These are phyloP conservation scores for Friedmanniomyces endolithicus DNA, from an alignment of 495 filamentous ascomycete species.

Conservation along the genomic window DNA sequence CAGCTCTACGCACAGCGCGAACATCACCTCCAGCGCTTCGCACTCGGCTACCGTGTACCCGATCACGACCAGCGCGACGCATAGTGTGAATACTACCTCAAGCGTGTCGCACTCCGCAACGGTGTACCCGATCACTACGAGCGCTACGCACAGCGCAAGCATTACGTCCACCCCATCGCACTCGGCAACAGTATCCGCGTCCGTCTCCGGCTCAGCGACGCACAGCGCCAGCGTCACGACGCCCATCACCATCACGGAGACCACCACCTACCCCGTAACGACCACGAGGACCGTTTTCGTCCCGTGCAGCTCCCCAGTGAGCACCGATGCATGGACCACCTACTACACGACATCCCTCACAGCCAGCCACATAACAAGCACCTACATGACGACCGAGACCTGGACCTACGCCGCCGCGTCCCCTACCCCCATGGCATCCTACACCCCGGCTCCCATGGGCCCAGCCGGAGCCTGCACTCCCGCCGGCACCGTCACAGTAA, in stretches of 20 bases:
- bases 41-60: neutral
- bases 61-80: neutral
- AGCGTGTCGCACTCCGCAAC: neutral
- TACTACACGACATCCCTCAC: conserved; percentile 11
- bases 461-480: neutral
- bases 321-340: neutral
- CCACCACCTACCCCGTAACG: conserved; percentile 1
- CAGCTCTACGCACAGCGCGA: neutral
- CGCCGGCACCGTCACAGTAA: neutral
- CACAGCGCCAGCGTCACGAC: neutral
- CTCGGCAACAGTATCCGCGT: no score
- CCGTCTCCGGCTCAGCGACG: no score
- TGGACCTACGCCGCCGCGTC: neutral
- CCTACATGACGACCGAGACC: conserved; percentile 6
- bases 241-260: neutral
- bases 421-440: neutral
- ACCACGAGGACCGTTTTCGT: neutral
- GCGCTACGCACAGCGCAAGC: neutral
- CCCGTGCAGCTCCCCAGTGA: conserved; percentile 1
- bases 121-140: neutral
- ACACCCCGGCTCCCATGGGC: neutral
- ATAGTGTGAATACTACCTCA: neutral
- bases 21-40: neutral
- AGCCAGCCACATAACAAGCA: neutral
- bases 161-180: neutral